phyloP scores from a whole-genome alignment of 2,329 filamentous ascomycete species.

The Epichloe festucae region DNA sequence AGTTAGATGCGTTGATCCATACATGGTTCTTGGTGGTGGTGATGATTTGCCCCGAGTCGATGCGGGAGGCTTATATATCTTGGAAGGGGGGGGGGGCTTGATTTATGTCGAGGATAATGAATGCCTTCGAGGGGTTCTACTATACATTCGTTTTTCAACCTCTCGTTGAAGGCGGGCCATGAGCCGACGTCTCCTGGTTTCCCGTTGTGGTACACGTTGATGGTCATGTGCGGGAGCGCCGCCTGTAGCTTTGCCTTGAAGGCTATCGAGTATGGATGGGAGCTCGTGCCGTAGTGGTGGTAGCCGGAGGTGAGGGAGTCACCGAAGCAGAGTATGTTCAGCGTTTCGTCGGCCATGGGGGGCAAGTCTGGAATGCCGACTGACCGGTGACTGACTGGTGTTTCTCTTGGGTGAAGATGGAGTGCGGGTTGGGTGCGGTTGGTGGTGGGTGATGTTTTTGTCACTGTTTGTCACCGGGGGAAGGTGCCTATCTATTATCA shows the following conservation, averaged over 20 bases:
- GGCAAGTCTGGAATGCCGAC: too few species aligned
- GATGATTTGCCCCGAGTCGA: too few species aligned
- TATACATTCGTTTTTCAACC: conserved; percentile 23
- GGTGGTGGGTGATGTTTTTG: too few species aligned
- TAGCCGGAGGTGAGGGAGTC: conserved; percentile 51
- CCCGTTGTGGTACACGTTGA: conserved; percentile 36
- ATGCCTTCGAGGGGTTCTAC: not conserved
- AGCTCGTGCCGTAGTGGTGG: conserved; percentile 25
- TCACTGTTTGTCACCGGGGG: too few species aligned
- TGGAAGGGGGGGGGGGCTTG: not conserved
- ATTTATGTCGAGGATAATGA: too few species aligned
- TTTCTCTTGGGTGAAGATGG: too few species aligned
- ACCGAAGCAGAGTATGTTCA: conserved; percentile 51
- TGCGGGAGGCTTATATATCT: too few species aligned
- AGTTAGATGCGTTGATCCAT: too few species aligned
- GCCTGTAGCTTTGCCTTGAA: conserved; percentile 33
- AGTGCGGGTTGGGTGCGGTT: too few species aligned
- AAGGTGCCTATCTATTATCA: too few species aligned
- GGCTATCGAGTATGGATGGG: conserved; percentile 40
- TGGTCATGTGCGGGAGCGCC: conserved; percentile 28
- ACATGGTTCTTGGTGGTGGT: too few species aligned
- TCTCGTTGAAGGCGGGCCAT: conserved; percentile 16
- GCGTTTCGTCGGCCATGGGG: conserved; percentile 8
- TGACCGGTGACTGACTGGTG: too few species aligned
- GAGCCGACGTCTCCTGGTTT: conserved; percentile 37